Evolutionary conservation across 192 early-diverging fungal species (phyloP), one percentile per base, ranked within the genome.

Genomic region (Allomyces javanicus): DNA sequence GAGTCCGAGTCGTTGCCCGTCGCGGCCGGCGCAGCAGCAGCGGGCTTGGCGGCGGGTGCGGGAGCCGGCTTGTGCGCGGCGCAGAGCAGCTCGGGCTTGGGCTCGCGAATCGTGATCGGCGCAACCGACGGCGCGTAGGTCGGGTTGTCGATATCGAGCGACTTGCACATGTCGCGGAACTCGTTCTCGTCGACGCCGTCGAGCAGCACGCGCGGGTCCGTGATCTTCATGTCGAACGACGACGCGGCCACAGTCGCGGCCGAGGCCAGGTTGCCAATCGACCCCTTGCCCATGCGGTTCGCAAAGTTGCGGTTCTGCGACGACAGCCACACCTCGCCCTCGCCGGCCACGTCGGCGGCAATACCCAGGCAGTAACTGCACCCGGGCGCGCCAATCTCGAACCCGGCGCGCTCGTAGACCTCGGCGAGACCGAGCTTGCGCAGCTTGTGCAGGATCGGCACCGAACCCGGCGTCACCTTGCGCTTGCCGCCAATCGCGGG

Each of bases 291-390:
- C 87, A 89, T 89, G 67, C 87, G 82, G 75, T 89, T 89, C 76
- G 84, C 85, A 72, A 89, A 89, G 73, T 89, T 89, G 69, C 87
- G 81, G 81, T 89, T 89, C 78, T 89, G 87, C 65, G 86, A 87
- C 71, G 83, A 85, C 65, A 89, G 76, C 87, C 87, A 89, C 14
- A 89, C 80, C 72, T 89, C 86, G 45, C 87, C 87, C 50, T 86
- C 86, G 50, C 83, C 80, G 61, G 87, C 87, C 67, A 79, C 77
- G 65, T 89, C 87, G 21, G 87, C 87, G 14, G 83, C 87, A 70
- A 89, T 83, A 44, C 81, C 87, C 66, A 89, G 79, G 73, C 87
- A 89, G 81, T 89, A 89, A 25, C 81, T 84, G 76, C 87, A 89
- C 67, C 87, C 87, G 19, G 87, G 87, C 21, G 85, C 86, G 61